Conservation (phyloP, 257 asterid genomes). For the Forsythia viridissima region DNA sequence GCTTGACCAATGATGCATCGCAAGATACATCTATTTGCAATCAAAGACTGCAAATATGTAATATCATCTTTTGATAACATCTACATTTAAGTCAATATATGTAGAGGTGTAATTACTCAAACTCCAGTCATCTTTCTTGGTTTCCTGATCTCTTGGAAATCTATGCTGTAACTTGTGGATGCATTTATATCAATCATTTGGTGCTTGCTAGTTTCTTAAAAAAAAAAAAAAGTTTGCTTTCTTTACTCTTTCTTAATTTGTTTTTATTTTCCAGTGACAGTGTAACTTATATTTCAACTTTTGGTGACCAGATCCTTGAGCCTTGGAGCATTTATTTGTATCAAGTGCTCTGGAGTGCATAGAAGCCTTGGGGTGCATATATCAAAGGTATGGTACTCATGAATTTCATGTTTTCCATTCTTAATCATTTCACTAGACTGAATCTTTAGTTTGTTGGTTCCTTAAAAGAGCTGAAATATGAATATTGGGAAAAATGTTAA, state of each 20-base stretch:
- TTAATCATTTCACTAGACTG: not conserved
- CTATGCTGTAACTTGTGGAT: not conserved
- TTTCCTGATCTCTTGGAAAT: not conserved
- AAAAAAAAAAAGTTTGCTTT: not conserved
- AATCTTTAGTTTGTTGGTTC: not conserved
- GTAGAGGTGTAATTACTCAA: not conserved
- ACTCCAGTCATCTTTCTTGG: not conserved
- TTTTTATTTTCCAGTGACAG: not conserved
- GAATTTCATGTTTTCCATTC: not conserved
- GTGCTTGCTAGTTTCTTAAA: not conserved
- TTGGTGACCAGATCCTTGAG: conserved; percentile 61
- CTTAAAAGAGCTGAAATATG: not conserved
- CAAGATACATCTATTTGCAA: not conserved
- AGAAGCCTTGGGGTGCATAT: conserved; percentile 95
- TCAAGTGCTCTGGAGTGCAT: conserved; percentile 91
- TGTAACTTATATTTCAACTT: conserved; percentile 11
- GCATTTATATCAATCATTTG: not conserved
- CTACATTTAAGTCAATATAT: not conserved
- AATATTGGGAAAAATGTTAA: not conserved
- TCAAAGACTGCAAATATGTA: not conserved
- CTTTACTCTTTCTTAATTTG: not conserved
- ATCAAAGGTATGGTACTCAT: conserved; percentile 54
- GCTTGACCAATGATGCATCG: not conserved
- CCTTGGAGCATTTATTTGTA: conserved; percentile 83
- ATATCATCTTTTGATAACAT: not conserved